These are phyloP conservation scores for Boletus pseudo-olivaceus DNA, from an alignment of 768 basidiomycete genomes.

Conservation along the genomic window DNA sequence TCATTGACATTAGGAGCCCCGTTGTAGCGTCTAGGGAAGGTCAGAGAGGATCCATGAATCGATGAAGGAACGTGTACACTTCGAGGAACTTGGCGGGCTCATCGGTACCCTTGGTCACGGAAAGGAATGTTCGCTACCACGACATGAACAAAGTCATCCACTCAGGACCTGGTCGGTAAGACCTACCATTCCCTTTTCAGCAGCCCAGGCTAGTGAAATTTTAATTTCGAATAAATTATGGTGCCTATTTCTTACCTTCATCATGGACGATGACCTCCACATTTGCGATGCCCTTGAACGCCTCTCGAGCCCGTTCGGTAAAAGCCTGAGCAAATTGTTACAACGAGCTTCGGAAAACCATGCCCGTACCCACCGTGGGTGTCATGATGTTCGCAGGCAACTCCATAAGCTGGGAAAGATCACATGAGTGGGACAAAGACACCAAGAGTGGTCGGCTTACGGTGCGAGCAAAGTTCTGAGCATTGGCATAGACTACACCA, in stretches of 20 bases:
- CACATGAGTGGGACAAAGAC: not conserved
- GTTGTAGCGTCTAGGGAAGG: constrained; percentile 63
- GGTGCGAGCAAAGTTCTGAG: constrained; percentile 79
- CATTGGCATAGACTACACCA: constrained; percentile 68
- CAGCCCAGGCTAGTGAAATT: constrained; percentile 63
- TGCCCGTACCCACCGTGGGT: constrained; percentile 53
- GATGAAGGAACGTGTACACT: constrained; percentile 45
- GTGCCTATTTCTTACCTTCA: constrained; percentile 46
- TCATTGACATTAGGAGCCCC: constrained; percentile 57
- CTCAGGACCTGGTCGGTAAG: not conserved
- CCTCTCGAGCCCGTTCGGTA: constrained; percentile 62
- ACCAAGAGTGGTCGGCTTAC: constrained; percentile 34
- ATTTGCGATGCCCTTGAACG: constrained; percentile 62
- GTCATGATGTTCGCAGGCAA: constrained; percentile 84
- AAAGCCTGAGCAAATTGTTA: constrained; percentile 48
- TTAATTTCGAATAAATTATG: not conserved
- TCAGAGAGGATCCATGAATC: not conserved
- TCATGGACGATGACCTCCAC: constrained; percentile 70
- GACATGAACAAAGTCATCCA: not conserved
- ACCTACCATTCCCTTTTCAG: constrained; percentile 75
- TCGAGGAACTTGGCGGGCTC: constrained; percentile 88
- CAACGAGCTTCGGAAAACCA: not conserved
- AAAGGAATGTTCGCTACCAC: constrained; percentile 73
- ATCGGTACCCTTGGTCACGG: constrained; percentile 75
- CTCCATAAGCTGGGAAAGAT: constrained; percentile 62